Conservation (phyloP, 2,329 filamentous ascomycete genomes). For the Phyllosticta citrichinensis region DNA sequence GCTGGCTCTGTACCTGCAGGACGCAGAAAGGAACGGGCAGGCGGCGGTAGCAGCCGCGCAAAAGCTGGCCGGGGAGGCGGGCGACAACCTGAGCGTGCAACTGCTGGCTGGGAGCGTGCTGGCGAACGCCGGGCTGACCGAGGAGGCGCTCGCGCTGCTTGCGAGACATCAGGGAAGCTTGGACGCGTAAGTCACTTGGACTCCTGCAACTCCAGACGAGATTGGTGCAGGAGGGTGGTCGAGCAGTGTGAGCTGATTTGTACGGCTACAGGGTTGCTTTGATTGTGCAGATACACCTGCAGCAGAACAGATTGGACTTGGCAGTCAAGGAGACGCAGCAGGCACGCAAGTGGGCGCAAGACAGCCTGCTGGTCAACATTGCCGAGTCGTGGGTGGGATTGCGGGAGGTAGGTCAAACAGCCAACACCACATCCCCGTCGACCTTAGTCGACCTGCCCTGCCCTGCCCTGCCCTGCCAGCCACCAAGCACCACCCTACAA, state of each 20-base stretch:
- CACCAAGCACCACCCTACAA: not conserved
- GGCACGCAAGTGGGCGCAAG: slow-evolving; percentile 89
- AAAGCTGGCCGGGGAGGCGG: slow-evolving; percentile 54
- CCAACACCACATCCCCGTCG: not conserved
- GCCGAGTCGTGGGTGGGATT: slow-evolving; percentile 93
- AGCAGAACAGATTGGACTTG: slow-evolving; percentile 84
- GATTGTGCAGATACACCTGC: slow-evolving; percentile 83
- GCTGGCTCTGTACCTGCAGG: slow-evolving; percentile 51
- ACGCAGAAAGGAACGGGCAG: slow-evolving; percentile 33
- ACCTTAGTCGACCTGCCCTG: not conserved
- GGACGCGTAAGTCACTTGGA: slow-evolving; percentile 52
- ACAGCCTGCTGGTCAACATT: slow-evolving; percentile 84
- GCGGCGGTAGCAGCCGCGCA: slow-evolving; percentile 55
- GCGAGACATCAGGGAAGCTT: slow-evolving; percentile 74
- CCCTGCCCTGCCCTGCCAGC: not conserved
- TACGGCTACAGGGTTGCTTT: slow-evolving; percentile 57
- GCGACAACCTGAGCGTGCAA: slow-evolving; percentile 73
- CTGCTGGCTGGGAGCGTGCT: slow-evolving; percentile 72
- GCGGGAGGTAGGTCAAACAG: slow-evolving; percentile 54
- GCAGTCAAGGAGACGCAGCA: slow-evolving; percentile 73
- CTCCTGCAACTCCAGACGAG: not conserved
- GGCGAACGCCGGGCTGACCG: slow-evolving; percentile 68
- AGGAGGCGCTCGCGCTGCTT: slow-evolving; percentile 72
- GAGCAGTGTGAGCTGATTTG: not conserved
- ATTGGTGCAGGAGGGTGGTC: not conserved